Percentiles rank a stretch among this genome's conserved stretches.
Evolutionary conservation across 345 rosid species (phyloP).

Genomic region (Gossypium thurberi): DNA sequence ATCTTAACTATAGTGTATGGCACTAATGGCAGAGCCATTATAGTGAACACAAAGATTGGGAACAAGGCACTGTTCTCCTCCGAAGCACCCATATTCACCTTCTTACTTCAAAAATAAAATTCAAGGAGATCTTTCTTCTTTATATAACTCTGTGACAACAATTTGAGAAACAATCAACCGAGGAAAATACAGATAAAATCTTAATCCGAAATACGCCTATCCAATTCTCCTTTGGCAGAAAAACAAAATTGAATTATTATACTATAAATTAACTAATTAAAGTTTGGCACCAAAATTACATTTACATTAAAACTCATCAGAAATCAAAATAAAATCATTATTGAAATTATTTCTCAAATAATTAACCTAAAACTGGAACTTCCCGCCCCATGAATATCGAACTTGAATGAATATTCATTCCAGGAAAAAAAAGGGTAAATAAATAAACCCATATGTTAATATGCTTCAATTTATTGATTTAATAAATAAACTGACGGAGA

Average conservation of each 20-base stretch:
- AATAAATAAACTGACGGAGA: background rate
- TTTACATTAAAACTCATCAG: background rate
- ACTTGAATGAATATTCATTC: background rate
- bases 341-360: background rate
- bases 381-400: background rate
- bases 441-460: background rate
- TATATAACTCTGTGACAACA: background rate
- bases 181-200: background rate
- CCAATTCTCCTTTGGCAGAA: background rate
- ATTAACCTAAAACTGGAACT: background rate
- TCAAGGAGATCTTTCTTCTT: background rate
- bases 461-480: background rate
- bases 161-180: background rate
- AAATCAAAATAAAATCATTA: background rate
- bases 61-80: slow-evolving; percentile 88
- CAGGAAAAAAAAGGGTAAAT: background rate
- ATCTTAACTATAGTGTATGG: slow-evolving; percentile 75
- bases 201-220: background rate
- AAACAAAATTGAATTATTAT: background rate
- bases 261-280: background rate
- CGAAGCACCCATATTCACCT: slow-evolving; percentile 64
- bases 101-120: slow-evolving; percentile 13
- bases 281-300: background rate
- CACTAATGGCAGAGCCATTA: slow-evolving; percentile 88
- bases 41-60: slow-evolving; percentile 91